Evolutionary conservation across 1,139 yeast genomes (phyloP).

Genomic region (Kazachstania sp.): DNA sequence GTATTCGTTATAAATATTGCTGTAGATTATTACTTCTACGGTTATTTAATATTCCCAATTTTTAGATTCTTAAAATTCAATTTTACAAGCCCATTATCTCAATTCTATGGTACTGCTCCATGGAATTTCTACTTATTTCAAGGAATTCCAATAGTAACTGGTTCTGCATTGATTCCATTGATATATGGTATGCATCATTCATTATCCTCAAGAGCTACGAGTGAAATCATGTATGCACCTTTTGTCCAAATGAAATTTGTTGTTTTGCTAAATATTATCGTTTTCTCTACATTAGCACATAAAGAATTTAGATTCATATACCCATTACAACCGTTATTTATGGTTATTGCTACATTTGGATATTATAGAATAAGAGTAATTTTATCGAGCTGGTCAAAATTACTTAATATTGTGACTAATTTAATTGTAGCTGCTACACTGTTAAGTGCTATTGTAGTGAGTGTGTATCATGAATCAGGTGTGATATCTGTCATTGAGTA

Average conservation of each 20-base stretch:
- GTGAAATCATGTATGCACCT: conserved; percentile 10
- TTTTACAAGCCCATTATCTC: conserved; percentile 59
- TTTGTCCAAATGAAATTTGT: conserved; percentile 24
- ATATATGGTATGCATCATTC: conserved; percentile 34
- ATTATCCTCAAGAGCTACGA: not conserved
- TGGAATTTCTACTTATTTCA: conserved; percentile 80
- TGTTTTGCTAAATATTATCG: conserved; percentile 37
- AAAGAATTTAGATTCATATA: conserved; percentile 90
- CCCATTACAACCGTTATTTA: conserved; percentile 71
- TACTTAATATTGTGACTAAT: not conserved
- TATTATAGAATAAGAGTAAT: not conserved
- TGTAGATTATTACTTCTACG: conserved; percentile 58
- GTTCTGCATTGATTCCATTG: conserved; percentile 59
- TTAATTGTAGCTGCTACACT: conserved; percentile 25
- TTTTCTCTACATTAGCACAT: conserved; percentile 63
- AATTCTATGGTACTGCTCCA: conserved; percentile 79
- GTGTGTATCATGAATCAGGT: conserved; percentile 68
- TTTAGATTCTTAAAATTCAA: conserved; percentile 70
- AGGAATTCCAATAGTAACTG: conserved; percentile 67
- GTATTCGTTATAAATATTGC: conserved; percentile 31
- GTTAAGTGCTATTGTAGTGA: conserved; percentile 32
- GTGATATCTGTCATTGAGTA: conserved; percentile 58
- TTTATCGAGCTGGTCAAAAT: not conserved
- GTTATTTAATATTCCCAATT: conserved; percentile 50
- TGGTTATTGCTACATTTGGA: conserved; percentile 37